phyloP scores from a whole-genome alignment of 2,329 filamentous ascomycete genomes.

The Pseudogymnoascus sp. region DNA sequence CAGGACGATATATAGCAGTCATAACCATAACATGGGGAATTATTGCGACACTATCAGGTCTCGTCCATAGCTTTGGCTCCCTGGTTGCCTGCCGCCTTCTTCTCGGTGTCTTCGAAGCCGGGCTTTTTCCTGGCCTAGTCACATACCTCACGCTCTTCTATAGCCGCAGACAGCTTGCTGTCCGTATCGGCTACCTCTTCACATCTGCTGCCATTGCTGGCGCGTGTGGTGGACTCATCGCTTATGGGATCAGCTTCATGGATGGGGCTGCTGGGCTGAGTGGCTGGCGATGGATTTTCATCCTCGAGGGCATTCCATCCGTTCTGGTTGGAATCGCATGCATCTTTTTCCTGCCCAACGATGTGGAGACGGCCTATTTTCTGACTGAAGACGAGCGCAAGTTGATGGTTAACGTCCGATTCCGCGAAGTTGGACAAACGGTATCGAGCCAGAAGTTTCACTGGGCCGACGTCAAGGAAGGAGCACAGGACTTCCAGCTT shows the following conservation, averaged over 20 bases:
- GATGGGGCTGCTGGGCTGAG: constrained; percentile 48
- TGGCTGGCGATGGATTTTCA: constrained; percentile 60
- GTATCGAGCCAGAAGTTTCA: constrained; percentile 47
- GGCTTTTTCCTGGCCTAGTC: constrained; percentile 52
- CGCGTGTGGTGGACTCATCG: constrained; percentile 57
- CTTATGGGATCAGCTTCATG: constrained; percentile 59
- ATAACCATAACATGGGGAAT: constrained; percentile 45
- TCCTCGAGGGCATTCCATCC: constrained; percentile 50
- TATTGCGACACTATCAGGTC: constrained; percentile 47
- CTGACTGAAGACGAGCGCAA: constrained; percentile 46
- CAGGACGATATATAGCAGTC: constrained; percentile 40
- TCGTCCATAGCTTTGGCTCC: constrained; percentile 46
- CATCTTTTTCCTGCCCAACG: constrained; percentile 53
- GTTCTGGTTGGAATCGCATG: constrained; percentile 48
- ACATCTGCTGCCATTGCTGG: constrained; percentile 54
- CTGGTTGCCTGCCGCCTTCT: constrained; percentile 50
- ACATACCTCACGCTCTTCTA: constrained; percentile 61
- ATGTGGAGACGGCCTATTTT: constrained; percentile 52
- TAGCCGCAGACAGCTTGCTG: constrained; percentile 52
- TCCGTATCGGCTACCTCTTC: constrained; percentile 59
- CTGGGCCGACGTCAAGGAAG: constrained; percentile 49
- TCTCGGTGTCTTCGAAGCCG: constrained; percentile 52
- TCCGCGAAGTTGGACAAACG: constrained; percentile 43
- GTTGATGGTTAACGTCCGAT: constrained; percentile 43
- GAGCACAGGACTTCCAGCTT: constrained; percentile 57